Percentiles rank a stretch among this genome's conserved stretches.
Conservation (phyloP, 2,329 filamentous ascomycete species). For the Ascocoryne sarcoides region DNA sequence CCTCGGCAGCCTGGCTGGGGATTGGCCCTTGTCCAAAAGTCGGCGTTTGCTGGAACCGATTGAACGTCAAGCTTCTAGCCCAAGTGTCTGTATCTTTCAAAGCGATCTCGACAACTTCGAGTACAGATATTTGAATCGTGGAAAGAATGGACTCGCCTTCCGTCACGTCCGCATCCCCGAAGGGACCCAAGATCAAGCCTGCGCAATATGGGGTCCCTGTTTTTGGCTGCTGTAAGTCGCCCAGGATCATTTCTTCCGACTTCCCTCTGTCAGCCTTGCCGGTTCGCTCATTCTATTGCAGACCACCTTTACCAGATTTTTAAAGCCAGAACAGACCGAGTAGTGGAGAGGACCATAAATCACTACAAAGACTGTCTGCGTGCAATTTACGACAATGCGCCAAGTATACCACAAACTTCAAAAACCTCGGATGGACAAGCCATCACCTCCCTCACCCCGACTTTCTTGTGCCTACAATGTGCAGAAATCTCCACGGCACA, state of each 20-base stretch:
- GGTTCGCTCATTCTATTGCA: constrained; percentile 30
- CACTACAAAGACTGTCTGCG: constrained; percentile 66
- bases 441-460: constrained; percentile 54
- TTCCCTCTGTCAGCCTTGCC: constrained; percentile 11
- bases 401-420: constrained; percentile 56
- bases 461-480: constrained; percentile 67
- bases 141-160: constrained; percentile 28
- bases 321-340: constrained; percentile 46
- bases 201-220: constrained; percentile 49
- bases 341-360: constrained; percentile 59
- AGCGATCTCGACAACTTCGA: constrained; percentile 65
- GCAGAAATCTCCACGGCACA: constrained; percentile 58
- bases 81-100: too few relatives aligned
- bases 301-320: constrained; percentile 66
- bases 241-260: constrained; percentile 4
- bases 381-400: constrained; percentile 59
- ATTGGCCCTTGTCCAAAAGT: too few relatives aligned
- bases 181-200: constrained; percentile 44
- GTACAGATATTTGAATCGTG: constrained; percentile 62
- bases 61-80: too few relatives aligned
- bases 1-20: too few relatives aligned
- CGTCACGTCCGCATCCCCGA: constrained; percentile 25
- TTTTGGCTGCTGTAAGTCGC: constrained; percentile 52
- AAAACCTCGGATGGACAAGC: constrained; percentile 47
- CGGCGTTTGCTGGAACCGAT: not conserved